Percentiles rank a stretch among this genome's conserved stretches.
phyloP scores from a whole-genome alignment of 208 protist species.

The Acanthamoeba castellanii region DNA sequence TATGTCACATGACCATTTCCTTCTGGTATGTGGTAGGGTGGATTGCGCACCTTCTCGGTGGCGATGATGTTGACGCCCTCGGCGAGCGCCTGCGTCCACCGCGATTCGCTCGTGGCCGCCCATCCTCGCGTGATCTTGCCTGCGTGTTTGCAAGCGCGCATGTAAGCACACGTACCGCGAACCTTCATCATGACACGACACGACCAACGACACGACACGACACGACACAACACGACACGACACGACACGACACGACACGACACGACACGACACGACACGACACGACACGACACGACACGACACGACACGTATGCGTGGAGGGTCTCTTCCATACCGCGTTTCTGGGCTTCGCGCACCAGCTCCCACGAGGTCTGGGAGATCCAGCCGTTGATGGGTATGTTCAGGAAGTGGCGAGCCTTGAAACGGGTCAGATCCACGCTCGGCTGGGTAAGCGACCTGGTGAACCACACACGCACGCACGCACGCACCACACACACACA shows the following conservation, averaged over 20 bases:
- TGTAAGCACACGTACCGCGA: too few species aligned
- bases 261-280: too few species aligned
- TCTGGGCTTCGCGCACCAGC: background rate
- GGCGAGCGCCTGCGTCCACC: background rate
- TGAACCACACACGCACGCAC: background rate
- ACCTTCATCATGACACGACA: too few species aligned
- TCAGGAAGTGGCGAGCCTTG: background rate
- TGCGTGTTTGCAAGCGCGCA: background rate
- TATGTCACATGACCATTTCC: background rate
- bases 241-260: too few species aligned
- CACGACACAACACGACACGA: too few species aligned
- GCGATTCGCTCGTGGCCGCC: background rate
- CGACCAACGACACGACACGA: too few species aligned
- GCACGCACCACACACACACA: too few species aligned
- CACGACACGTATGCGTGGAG: too few species aligned
- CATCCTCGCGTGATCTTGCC: constrained; percentile 1
- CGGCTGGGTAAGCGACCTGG: background rate
- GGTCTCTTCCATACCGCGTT: background rate
- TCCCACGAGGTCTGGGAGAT: background rate
- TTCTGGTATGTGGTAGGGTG: background rate
- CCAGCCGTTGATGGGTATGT: background rate
- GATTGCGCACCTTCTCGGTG: constrained; percentile 20
- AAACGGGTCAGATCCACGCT: background rate
- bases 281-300: too few species aligned
- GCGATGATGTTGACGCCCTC: constrained; percentile 36